Evolutionary conservation across 148 eudicot genomes (phyloP).

Genomic region (Silene uniflora): DNA sequence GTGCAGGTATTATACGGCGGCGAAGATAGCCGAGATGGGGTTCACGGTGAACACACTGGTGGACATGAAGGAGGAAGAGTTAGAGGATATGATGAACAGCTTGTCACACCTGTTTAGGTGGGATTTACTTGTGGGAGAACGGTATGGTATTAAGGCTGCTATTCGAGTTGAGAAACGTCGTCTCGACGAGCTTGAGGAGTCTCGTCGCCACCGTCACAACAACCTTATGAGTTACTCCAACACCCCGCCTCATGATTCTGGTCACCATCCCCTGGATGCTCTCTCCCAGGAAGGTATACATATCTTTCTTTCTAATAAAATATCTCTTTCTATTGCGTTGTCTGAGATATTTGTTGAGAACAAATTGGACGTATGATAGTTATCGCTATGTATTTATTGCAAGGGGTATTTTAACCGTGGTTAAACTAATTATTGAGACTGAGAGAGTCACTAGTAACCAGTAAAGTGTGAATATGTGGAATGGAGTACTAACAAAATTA

Average conservation of each 20-base stretch:
- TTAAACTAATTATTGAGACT: too few species aligned
- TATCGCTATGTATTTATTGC: too few species aligned
- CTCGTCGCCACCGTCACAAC: constrained; percentile 47
- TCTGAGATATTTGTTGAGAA: too few species aligned
- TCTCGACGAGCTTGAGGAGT: constrained; percentile 57
- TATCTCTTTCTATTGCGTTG: too few species aligned
- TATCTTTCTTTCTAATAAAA: too few species aligned
- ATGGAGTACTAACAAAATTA: too few species aligned
- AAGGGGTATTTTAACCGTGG: too few species aligned
- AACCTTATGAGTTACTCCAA: constrained; percentile 25
- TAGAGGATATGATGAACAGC: constrained; percentile 92
- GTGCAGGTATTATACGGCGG: constrained; percentile 63
- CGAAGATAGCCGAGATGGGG: constrained; percentile 86
- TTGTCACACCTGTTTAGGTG: constrained; percentile 68
- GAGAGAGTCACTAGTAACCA: too few species aligned
- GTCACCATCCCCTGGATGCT: constrained; percentile 57
- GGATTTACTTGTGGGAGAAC: constrained; percentile 90
- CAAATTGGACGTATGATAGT: too few species aligned
- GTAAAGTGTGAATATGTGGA: too few species aligned
- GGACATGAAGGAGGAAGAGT: constrained; percentile 88
- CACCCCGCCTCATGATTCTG: constrained; percentile 26
- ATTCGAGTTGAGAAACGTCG: constrained; percentile 84
- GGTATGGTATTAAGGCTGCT: constrained; percentile 86
- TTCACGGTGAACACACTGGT: constrained; percentile 80
- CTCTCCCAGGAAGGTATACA: constrained; percentile 76